Evolutionary conservation across 768 basidiomycete genomes (phyloP).

Genomic region (Nevesoporus exiguus): DNA sequence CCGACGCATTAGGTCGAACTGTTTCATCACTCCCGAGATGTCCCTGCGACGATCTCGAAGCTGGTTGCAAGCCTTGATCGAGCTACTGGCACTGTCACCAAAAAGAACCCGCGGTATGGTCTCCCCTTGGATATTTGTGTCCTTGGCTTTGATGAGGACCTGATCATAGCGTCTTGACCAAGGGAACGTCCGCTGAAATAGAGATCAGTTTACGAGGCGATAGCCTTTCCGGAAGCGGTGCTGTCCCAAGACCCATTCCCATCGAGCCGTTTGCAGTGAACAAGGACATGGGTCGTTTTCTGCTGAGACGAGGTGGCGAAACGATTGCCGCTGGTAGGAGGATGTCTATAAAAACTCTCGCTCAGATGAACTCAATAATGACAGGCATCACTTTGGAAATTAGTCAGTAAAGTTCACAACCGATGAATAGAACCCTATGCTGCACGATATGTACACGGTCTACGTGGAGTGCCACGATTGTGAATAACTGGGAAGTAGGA

Average conservation of each 20-base stretch:
- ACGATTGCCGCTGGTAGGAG: constrained; percentile 85
- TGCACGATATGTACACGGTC: constrained; percentile 16
- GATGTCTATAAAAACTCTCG: constrained; percentile 4
- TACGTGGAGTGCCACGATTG: constrained; percentile 9
- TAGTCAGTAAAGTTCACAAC: constrained; percentile 20
- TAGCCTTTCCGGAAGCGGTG: constrained; percentile 44
- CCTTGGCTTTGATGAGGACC: constrained; percentile 6
- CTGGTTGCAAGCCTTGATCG: constrained; percentile 80
- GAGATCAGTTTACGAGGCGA: constrained; percentile 70
- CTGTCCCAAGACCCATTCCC: constrained; percentile 61
- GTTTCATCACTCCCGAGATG: constrained; percentile 91
- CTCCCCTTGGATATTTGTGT: neutral
- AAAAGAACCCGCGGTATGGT: constrained; percentile 72
- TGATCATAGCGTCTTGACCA: constrained; percentile 73
- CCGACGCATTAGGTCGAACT: constrained; percentile 66
- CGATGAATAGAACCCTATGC: constrained; percentile 2
- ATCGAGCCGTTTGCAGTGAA: constrained; percentile 82
- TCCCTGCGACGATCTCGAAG: constrained; percentile 84
- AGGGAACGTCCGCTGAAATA: constrained; percentile 80
- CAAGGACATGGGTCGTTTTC: constrained; percentile 94
- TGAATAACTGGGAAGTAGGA: constrained; percentile 15
- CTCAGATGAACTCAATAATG: constrained; percentile 1
- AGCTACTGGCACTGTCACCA: constrained; percentile 65
- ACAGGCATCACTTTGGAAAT: constrained; percentile 47
- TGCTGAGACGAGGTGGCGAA: constrained; percentile 86